A percentile compares a stretch with the other conserved stretches of the same genome.
Conservation (phyloP, 495 filamentous ascomycete species). For the Articulospora tetracladia region DNA sequence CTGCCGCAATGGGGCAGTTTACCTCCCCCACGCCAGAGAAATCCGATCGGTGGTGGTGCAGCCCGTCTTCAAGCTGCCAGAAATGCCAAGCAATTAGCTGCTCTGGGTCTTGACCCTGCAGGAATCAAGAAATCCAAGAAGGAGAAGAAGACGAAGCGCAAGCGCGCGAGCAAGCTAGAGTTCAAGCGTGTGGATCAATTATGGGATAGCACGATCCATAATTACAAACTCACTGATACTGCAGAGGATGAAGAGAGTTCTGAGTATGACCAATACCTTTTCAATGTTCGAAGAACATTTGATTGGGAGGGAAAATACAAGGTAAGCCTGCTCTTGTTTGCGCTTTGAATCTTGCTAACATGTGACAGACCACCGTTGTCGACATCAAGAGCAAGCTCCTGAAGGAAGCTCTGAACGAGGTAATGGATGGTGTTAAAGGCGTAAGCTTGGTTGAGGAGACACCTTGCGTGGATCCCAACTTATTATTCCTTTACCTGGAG, state of each 20-base stretch:
- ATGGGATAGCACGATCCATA: conserved; percentile 75
- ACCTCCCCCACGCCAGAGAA: background rate
- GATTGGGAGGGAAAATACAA: conserved; percentile 85
- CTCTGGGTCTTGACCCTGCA: conserved; percentile 23
- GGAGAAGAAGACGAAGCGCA: conserved; percentile 31
- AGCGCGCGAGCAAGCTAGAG: conserved; percentile 62
- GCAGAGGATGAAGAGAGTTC: conserved; percentile 66
- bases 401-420: conserved; percentile 64
- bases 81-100: conserved; percentile 17
- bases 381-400: conserved; percentile 85
- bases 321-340: conserved; percentile 12
- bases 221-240: conserved; percentile 80
- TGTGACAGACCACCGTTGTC: conserved; percentile 41
- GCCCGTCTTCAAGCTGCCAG: conserved; percentile 7
- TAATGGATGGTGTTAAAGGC: conserved; percentile 80
- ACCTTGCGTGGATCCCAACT: conserved; percentile 76
- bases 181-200: conserved; percentile 87
- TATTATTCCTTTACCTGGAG: conserved; percentile 84
- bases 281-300: conserved; percentile 81
- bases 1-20: background rate
- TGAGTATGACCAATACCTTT: conserved; percentile 82
- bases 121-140: conserved; percentile 26
- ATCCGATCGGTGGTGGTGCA: conserved; percentile 18
- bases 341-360: conserved; percentile 4
- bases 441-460: conserved; percentile 78